Conservation (phyloP, 768 basidiomycete genomes). For the Tylopilus intermedius region DNA sequence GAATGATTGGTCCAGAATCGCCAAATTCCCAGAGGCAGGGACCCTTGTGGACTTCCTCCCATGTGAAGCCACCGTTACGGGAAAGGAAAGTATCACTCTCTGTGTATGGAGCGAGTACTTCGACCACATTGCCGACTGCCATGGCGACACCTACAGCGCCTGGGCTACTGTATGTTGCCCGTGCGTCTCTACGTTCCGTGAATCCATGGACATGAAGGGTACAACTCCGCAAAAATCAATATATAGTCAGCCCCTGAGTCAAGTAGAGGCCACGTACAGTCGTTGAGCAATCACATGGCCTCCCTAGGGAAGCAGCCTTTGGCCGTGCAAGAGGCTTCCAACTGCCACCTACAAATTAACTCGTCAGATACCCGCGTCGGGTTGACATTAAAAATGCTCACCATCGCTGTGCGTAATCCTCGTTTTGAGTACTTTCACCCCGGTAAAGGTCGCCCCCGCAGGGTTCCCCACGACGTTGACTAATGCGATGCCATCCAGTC, state of each 20-base stretch:
- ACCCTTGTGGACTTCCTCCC: conserved; percentile 98
- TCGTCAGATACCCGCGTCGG: background rate
- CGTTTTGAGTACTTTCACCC: conserved; percentile 72
- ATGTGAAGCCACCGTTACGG: conserved; percentile 94
- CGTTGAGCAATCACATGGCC: conserved; percentile 60
- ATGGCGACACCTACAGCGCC: conserved; percentile 89
- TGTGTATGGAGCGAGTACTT: conserved; percentile 68
- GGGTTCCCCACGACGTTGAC: conserved; percentile 88
- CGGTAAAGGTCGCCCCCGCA: conserved; percentile 62
- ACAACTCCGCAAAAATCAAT: conserved; percentile 53
- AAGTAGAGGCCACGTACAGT: conserved; percentile 42
- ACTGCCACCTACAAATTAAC: conserved; percentile 52
- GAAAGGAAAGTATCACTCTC: conserved; percentile 95
- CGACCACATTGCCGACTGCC: conserved; percentile 95
- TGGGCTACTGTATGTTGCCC: conserved; percentile 91
- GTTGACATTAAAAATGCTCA: conserved; percentile 26
- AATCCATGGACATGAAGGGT: conserved; percentile 91
- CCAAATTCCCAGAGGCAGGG: conserved; percentile 98
- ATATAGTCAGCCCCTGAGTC: background rate
- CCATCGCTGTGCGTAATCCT: conserved; percentile 97
- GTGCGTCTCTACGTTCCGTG: conserved; percentile 85
- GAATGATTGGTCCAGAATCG: conserved; percentile 88
- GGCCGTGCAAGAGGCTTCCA: conserved; percentile 87
- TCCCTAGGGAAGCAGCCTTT: conserved; percentile 65
- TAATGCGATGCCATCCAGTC: conserved; percentile 91